These are phyloP conservation scores for Solanum aculeatissimum DNA, from an alignment of 305 asterid genomes.

Conservation along the genomic window DNA sequence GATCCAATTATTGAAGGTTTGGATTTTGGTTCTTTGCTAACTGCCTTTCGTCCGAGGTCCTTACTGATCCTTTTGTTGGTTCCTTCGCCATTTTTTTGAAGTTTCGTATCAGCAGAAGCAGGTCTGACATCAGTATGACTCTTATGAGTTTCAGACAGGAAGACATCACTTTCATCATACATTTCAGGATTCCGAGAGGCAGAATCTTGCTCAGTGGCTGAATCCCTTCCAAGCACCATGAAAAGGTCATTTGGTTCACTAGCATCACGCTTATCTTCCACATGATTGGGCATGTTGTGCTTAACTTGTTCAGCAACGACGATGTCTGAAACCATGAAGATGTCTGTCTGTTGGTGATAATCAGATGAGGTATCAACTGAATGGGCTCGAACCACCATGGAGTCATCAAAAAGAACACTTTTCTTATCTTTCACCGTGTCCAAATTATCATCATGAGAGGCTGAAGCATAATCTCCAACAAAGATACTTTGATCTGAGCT, in stretches of 20 bases:
- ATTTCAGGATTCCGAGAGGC: constrained; percentile 38
- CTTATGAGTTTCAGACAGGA: constrained; percentile 22
- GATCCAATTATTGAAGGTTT: constrained; percentile 24
- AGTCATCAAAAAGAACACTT: constrained; percentile 47
- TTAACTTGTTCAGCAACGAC: constrained; percentile 19
- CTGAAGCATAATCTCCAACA: constrained; percentile 23
- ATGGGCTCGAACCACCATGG: constrained; percentile 54
- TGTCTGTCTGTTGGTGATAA: constrained; percentile 32
- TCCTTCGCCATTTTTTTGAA: constrained; percentile 15
- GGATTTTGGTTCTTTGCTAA: constrained; percentile 24
- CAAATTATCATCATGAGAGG: constrained; percentile 9
- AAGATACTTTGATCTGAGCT: constrained; percentile 12
- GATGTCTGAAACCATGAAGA: constrained; percentile 43
- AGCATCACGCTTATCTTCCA: constrained; percentile 16
- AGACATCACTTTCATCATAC: constrained; percentile 33
- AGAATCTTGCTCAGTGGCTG: constrained; percentile 25
- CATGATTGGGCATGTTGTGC: constrained; percentile 5
- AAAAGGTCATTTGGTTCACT: constrained; percentile 69
- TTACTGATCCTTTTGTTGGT: constrained; percentile 8
- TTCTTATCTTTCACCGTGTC: constrained; percentile 20
- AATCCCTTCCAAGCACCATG: constrained; percentile 46
- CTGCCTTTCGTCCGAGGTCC: constrained; percentile 22
- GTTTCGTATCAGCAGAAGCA: constrained; percentile 14
- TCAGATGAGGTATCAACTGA: constrained; percentile 10
- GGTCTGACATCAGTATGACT: constrained; percentile 10